Base-by-base conservation (phyloP, 2,329 filamentous ascomycete species). In the Fusarium mexicanum region DNA sequence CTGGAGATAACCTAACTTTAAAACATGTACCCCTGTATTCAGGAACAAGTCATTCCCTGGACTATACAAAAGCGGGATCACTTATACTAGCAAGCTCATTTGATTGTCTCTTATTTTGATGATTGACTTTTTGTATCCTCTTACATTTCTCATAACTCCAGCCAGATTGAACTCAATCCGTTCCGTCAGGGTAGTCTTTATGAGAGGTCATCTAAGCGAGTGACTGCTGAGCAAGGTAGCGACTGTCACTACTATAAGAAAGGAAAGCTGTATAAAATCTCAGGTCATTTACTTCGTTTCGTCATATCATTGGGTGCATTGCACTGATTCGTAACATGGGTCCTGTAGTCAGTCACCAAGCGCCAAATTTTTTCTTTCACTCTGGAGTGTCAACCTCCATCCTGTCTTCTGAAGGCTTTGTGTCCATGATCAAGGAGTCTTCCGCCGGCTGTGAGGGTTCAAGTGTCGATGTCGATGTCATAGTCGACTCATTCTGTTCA, bases 251-350 rank as follows among this genome's bases (percentile, higher is more conserved):
- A 76, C 60, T 68, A 54, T 61, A 61, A 72, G 59, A 64, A 72
- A 76, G 46, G 67, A 50, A 62, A 67, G 69, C 35, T 74, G 54
- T 64, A 77, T 68, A 54, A 72, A 74, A 74, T 64, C 55, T 63
- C 76, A 48, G 76, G 64, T 78, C 77, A 79, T 78, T 60, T 74
- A 76, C 74, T 67, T 78, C 77, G 74, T 78, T 72, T 78, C 74
- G 64, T 79, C 77, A 55, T 79, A 60, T 74, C 69, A 66, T 67
- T 66, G 55, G 58, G 67, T 67, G 61, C 64, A 62, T 73, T 73
- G 60, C 64, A 71, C 75, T 54, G 41, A 40, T 61, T 78, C 71
- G 61, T 71, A 66, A 75, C 70, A 63, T 62, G 64, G 64, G 64
- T 59, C 58, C 67, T 73, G 66, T 64, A 47, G 65, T 67, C 58